Evolutionary conservation across 371 early-diverging fungal species (phyloP).

Genomic region (Mucor sp.): DNA sequence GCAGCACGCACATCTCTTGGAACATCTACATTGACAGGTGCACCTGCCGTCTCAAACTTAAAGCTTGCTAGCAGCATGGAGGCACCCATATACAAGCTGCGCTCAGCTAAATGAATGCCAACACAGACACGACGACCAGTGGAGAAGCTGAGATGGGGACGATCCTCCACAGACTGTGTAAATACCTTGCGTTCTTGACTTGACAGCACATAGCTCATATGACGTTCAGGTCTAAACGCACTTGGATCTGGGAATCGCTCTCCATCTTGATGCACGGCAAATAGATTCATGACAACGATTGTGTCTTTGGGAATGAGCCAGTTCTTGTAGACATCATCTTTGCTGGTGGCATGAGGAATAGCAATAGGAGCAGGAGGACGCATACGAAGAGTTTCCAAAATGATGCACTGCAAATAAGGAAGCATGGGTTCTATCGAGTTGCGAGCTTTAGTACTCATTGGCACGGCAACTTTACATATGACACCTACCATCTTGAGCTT

Average conservation of each 20-base stretch:
- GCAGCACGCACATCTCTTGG: constrained; percentile 30
- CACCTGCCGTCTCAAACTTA: constrained; percentile 31
- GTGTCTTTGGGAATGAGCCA: constrained; percentile 55
- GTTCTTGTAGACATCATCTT: constrained; percentile 42
- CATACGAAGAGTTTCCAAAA: constrained; percentile 45
- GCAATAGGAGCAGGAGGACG: constrained; percentile 47
- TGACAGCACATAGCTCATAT: constrained; percentile 29
- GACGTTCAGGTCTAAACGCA: constrained; percentile 46
- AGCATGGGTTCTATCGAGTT: constrained; percentile 24
- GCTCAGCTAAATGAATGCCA: constrained; percentile 54
- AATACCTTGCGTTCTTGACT: constrained; percentile 1
- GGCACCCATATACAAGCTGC: constrained; percentile 44
- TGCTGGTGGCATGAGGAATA: constrained; percentile 47
- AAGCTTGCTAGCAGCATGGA: constrained; percentile 40
- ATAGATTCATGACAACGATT: constrained; percentile 45
- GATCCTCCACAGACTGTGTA: constrained; percentile 34
- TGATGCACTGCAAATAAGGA: constrained; percentile 48
- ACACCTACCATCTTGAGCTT: constrained; percentile 35
- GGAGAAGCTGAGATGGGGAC: constrained; percentile 48
- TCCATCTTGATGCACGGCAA: constrained; percentile 42
- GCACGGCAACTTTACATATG: neutral
- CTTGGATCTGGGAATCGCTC: constrained; percentile 30
- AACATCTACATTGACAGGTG: constrained; percentile 16
- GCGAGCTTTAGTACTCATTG: neutral
- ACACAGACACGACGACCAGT: constrained; percentile 55